Conservation (phyloP, 2,329 filamentous ascomycete species). For the Elsinoe australis region DNA sequence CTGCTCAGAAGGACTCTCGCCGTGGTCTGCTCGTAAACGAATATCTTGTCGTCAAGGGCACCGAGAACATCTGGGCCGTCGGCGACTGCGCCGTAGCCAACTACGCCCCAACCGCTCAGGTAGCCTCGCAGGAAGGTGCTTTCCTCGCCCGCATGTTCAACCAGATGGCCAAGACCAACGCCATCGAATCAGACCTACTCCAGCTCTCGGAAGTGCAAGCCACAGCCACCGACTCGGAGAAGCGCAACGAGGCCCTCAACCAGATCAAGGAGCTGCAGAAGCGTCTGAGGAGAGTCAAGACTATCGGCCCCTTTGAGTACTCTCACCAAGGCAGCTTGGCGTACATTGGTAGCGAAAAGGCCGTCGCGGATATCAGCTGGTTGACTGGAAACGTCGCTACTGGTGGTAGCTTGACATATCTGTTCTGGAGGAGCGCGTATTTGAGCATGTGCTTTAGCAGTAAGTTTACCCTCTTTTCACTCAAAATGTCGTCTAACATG, state of each 20-base stretch:
- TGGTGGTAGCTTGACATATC: constrained; percentile 80
- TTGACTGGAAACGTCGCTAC: constrained; percentile 92
- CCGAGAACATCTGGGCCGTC: constrained; percentile 95
- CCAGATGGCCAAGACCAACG: constrained; percentile 93
- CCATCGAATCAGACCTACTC: constrained; percentile 67
- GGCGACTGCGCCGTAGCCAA: constrained; percentile 96
- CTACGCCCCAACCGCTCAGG: constrained; percentile 95
- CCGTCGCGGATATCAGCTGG: constrained; percentile 95
- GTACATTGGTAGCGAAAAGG: constrained; percentile 97
- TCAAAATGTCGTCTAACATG: constrained; percentile 20
- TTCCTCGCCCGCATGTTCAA: constrained; percentile 97
- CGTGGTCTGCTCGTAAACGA: constrained; percentile 96
- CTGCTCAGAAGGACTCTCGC: constrained; percentile 88
- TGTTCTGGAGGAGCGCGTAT: constrained; percentile 98
- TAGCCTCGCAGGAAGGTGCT: constrained; percentile 87
- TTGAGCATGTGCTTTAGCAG: constrained; percentile 99
- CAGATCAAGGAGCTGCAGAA: constrained; percentile 84
- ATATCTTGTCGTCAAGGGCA: constrained; percentile 94
- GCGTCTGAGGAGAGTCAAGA: constrained; percentile 79
- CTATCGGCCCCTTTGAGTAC: constrained; percentile 97
- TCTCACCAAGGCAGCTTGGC: constrained; percentile 93
- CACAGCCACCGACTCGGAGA: constrained; percentile 39
- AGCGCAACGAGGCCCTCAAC: constrained; percentile 51
- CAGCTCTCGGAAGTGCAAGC: constrained; percentile 55
- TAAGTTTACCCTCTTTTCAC: constrained; percentile 47